Percentiles rank a stretch among this genome's conserved stretches.
Evolutionary conservation across 2,329 filamentous ascomycete species (phyloP).

Genomic region (Lachnellula occidentalis): DNA sequence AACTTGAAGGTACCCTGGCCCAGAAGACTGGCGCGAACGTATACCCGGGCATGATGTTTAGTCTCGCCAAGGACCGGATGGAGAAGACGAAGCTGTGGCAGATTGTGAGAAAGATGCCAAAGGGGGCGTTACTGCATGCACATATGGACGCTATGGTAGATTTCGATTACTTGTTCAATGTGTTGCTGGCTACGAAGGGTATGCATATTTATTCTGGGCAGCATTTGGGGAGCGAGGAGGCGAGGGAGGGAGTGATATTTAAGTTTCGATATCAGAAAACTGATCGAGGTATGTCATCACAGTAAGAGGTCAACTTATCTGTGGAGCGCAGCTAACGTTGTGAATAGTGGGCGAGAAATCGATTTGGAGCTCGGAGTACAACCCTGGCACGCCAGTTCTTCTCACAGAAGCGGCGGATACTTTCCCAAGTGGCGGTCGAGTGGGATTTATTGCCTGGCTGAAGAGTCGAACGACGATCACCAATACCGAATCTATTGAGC

Average conservation of each 20-base stretch:
- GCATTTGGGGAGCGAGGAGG: slow-evolving; percentile 46
- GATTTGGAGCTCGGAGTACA: slow-evolving; percentile 65
- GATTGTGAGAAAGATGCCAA: slow-evolving; percentile 81
- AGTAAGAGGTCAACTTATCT: neutral
- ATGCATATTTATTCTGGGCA: slow-evolving; percentile 64
- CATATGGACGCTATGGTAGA: slow-evolving; percentile 91
- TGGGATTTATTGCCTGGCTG: slow-evolving; percentile 73
- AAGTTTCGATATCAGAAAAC: slow-evolving; percentile 56
- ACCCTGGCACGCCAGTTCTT: slow-evolving; percentile 32
- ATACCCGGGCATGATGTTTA: slow-evolving; percentile 92
- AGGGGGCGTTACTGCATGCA: slow-evolving; percentile 79
- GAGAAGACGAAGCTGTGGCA: slow-evolving; percentile 79
- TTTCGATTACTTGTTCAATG: slow-evolving; percentile 70
- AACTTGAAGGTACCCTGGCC: slow-evolving; percentile 65
- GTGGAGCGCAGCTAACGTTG: neutral
- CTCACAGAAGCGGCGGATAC: slow-evolving; percentile 59
- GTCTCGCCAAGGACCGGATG: slow-evolving; percentile 77
- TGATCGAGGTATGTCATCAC: slow-evolving; percentile 25
- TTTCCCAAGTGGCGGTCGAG: slow-evolving; percentile 67
- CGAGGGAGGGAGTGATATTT: slow-evolving; percentile 50
- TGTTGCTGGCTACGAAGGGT: slow-evolving; percentile 65
- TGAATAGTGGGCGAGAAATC: slow-evolving; percentile 35
- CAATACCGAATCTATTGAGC: slow-evolving; percentile 65
- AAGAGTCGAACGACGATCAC: slow-evolving; percentile 68
- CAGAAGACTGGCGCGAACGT: slow-evolving; percentile 57